Evolutionary conservation across 1,284 basidiomycete genomes (phyloP).

Genomic region (Violaceomyces palustris): DNA sequence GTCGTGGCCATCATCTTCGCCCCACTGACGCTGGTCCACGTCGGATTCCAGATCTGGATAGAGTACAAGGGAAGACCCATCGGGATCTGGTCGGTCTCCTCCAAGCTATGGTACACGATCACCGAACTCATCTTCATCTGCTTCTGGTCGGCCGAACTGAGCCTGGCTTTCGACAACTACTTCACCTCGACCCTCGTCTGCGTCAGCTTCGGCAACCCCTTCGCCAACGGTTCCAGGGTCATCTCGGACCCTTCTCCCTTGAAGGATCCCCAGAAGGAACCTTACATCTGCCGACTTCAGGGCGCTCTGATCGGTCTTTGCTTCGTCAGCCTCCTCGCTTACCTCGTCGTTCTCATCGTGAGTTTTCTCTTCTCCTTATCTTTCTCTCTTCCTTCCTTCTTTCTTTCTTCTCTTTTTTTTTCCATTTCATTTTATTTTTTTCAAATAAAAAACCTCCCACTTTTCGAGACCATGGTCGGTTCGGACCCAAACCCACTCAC

Average conservation of each 20-base stretch:
- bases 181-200: constrained; percentile 81
- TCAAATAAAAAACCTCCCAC: no score
- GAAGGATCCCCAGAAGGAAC: constrained; percentile 36
- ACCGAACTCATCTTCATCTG: constrained; percentile 73
- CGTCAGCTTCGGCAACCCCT: constrained; percentile 46
- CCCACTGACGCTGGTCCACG: constrained; percentile 76
- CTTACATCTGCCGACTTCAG: constrained; percentile 61
- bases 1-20: constrained; percentile 80
- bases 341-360: constrained; percentile 45
- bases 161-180: constrained; percentile 82
- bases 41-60: constrained; percentile 57
- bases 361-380: no score
- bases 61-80: constrained; percentile 87
- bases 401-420: no score
- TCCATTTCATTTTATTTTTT: no score
- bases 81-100: constrained; percentile 67
- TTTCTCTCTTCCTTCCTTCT: no score
- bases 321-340: constrained; percentile 56
- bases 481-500: no score
- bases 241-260: no score
- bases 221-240: constrained; percentile 53
- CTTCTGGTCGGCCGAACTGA: constrained; percentile 82
- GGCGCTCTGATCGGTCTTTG: constrained; percentile 54
- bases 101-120: constrained; percentile 46
- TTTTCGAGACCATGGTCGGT: no score